These are phyloP conservation scores for Trichoderma reesei DNA, from an alignment of 495 filamentous ascomycete species.

Conservation along the genomic window DNA sequence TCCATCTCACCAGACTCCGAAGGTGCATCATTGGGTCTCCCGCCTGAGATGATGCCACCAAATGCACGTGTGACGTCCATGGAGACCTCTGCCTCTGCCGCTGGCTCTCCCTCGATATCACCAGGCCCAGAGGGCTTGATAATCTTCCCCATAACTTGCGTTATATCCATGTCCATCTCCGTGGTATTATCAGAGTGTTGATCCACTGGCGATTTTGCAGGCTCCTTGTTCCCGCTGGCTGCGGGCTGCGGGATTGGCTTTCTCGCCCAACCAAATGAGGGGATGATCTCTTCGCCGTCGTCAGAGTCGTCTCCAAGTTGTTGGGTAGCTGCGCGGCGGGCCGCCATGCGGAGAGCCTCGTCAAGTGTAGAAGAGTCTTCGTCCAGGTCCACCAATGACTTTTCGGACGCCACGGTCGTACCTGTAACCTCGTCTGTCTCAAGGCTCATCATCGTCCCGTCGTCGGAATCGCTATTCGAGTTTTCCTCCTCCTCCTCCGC, in stretches of 20 bases:
- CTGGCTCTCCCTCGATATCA: slow-evolving; percentile 23
- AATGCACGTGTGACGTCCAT: slow-evolving; percentile 81
- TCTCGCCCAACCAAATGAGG: slow-evolving; percentile 42
- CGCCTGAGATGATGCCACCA: slow-evolving; percentile 64
- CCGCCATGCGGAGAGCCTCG: slow-evolving; percentile 64
- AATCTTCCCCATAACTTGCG: slow-evolving; percentile 46
- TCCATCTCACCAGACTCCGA: slow-evolving; percentile 23
- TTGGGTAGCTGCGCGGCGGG: slow-evolving; percentile 59
- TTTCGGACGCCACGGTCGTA: slow-evolving; percentile 48
- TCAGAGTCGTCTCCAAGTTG: slow-evolving; percentile 59
- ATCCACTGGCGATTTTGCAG: neutral
- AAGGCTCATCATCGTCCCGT: slow-evolving; percentile 67
- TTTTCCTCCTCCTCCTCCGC: slow-evolving; percentile 42
- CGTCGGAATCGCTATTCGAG: slow-evolving; percentile 52
- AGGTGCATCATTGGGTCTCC: slow-evolving; percentile 17
- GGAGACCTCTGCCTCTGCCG: slow-evolving; percentile 66
- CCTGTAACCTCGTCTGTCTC: slow-evolving; percentile 60
- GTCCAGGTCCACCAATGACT: slow-evolving; percentile 45
- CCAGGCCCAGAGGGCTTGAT: slow-evolving; percentile 27
- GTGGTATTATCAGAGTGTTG: slow-evolving; percentile 19
- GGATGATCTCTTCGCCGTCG: slow-evolving; percentile 73
- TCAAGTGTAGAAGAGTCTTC: slow-evolving; percentile 51
- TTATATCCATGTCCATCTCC: slow-evolving; percentile 49
- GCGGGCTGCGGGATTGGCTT: slow-evolving; percentile 17
- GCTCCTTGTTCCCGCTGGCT: neutral